phyloP scores from a whole-genome alignment of 1,139 yeast genomes.

The Geotrichum histeridarum region DNA sequence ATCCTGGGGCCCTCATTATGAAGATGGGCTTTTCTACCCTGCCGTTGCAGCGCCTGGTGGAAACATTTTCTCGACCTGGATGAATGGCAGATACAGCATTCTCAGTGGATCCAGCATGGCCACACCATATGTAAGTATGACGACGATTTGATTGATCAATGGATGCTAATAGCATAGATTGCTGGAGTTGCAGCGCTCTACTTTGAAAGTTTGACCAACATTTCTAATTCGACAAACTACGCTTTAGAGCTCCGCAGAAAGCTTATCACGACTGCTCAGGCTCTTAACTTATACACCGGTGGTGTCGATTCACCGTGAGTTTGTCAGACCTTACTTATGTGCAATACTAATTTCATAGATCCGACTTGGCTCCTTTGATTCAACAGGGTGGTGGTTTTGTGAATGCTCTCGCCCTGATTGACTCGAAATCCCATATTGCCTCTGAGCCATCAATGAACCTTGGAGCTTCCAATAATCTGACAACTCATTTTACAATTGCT shows the following conservation, averaged over 20 bases:
- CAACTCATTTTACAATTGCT: constrained; percentile 19
- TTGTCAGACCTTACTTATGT: neutral
- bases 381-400: constrained; percentile 33
- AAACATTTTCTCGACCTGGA: constrained; percentile 22
- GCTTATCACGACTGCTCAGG: constrained; percentile 14
- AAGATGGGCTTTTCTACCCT: constrained; percentile 24
- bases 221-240: neutral
- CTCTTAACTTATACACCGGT: constrained; percentile 5
- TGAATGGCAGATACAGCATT: constrained; percentile 17
- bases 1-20: constrained; percentile 26
- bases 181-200: constrained; percentile 19
- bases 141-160: neutral
- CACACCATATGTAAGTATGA: constrained; percentile 22
- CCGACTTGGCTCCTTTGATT: constrained; percentile 22
- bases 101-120: constrained; percentile 26
- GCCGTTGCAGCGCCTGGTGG: constrained; percentile 27
- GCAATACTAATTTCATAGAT: constrained; percentile 7
- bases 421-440: constrained; percentile 33
- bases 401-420: constrained; percentile 37
- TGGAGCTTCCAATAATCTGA: constrained; percentile 14
- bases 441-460: constrained; percentile 22
- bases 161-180: constrained; percentile 11
- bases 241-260: constrained; percentile 13
- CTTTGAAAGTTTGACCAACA: constrained; percentile 7
- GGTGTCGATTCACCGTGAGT: constrained; percentile 12